Evolutionary conservation across 2,329 filamentous ascomycete genomes (phyloP), one percentile per base, ranked within the genome.

Genomic region (Xylariaceae sp.): DNA sequence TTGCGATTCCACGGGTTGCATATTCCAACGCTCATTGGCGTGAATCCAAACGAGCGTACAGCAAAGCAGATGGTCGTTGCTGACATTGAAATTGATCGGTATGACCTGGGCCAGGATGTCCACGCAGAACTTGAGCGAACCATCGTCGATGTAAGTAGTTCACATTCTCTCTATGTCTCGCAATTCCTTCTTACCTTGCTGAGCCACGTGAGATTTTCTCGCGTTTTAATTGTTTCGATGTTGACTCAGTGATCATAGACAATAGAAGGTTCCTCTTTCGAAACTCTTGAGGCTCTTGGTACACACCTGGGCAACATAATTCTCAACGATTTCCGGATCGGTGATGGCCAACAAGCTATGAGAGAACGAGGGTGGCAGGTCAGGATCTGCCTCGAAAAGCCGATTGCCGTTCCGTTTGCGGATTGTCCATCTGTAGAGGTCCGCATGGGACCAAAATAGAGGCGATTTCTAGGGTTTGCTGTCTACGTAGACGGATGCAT

Each of bases 341-440:
- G 53, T 42, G 57, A 64, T 30, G 61, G 60, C 47, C 58, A 62
- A n/a, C 59, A 58, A 40, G 56, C 75, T 2, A 65, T 71, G 54
- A 63, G 64, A 35, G 66, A 73, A 39, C 62, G 71, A 18, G 70
- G 71, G 12, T 77, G 78, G 68, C 74, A 74, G 49, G 70, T 90
- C 44, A 77, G 74, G 52, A 75, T 90, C 35, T 71, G 73, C 19
- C 70, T 90, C 45, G 82, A 84, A 67, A 90, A 90, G 70, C 87
- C 87, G 2, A 82, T 85, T 11, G 87, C 87, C 0, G 83, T 90
- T 17, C 78, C 82, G 0, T 80, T 86, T 59, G 87, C 87, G 2
- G 86, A 89, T 56, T 84, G 82, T 11, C 85, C 87, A 0, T 75
- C 77, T 5, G 82, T 90, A 6, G 85, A 89, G 64, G 74, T 85